Conservation (phyloP, 2,329 filamentous ascomycete species). For the Herpomyces periplanetae region DNA sequence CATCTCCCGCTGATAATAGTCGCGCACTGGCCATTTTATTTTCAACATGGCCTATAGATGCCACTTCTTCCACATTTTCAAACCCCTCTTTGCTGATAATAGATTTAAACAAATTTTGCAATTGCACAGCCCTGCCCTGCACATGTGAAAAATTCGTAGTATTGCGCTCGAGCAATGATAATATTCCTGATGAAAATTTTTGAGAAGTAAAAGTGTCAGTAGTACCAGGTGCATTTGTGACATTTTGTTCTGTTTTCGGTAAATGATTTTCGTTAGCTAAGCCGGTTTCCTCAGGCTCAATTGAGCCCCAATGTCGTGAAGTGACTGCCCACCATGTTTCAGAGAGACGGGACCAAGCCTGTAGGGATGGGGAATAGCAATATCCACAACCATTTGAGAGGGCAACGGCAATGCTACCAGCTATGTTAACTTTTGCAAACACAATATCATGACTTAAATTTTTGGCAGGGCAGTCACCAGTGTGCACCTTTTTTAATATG, state of each 20-base stretch:
- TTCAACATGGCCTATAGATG: conserved; percentile 76
- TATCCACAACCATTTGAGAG: conserved; percentile 83
- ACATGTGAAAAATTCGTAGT: conserved; percentile 73
- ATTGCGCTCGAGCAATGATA: conserved; percentile 66
- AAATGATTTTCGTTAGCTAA: conserved; percentile 15
- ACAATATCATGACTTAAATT: conserved; percentile 61
- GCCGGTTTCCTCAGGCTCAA: conserved; percentile 51
- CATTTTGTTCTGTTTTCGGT: background rate
- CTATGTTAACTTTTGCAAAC: conserved; percentile 58
- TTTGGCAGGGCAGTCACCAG: too few species aligned
- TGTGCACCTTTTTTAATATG: conserved; percentile 45
- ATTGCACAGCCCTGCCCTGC: conserved; percentile 56
- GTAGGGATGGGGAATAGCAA: conserved; percentile 49
- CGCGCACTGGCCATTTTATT: conserved; percentile 67
- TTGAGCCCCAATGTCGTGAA: conserved; percentile 95
- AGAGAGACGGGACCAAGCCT: conserved; percentile 69
- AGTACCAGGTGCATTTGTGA: conserved; percentile 14
- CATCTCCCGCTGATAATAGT: conserved; percentile 46
- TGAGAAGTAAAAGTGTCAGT: conserved; percentile 13
- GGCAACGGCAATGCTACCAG: conserved; percentile 50
- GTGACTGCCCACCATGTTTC: conserved; percentile 95
- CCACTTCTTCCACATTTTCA: conserved; percentile 55
- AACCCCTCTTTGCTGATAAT: conserved; percentile 60
- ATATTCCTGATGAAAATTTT: conserved; percentile 51
- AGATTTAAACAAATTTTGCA: conserved; percentile 65